Evolutionary conservation across 1,284 basidiomycete genomes (phyloP).

Genomic region (Cryptococcus wingfieldii): DNA sequence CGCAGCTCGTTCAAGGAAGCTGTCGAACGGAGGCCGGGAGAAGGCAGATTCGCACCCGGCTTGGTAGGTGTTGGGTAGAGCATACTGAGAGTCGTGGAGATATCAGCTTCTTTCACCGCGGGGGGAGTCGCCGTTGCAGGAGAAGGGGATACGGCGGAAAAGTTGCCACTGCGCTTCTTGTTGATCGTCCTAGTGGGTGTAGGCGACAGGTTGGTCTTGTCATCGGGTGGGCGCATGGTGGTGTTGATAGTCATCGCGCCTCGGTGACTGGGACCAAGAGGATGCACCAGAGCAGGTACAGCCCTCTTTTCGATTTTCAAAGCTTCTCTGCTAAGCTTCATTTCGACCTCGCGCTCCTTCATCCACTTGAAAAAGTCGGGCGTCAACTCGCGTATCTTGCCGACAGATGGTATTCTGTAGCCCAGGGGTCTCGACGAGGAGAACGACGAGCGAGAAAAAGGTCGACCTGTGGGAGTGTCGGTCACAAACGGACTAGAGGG

Average conservation of each 20-base stretch:
- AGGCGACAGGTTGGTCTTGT: background rate
- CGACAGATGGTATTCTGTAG: constrained; percentile 22
- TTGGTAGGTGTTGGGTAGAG: background rate
- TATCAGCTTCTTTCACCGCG: background rate
- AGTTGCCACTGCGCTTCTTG: background rate
- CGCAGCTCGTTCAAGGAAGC: constrained; percentile 18
- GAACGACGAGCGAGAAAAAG: constrained; percentile 35
- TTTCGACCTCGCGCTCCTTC: constrained; percentile 30
- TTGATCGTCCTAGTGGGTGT: background rate
- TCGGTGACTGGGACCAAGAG: constrained; percentile 12
- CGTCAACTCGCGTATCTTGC: constrained; percentile 31
- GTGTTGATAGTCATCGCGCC: background rate
- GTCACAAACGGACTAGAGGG: constrained; percentile 25
- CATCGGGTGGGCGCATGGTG: background rate
- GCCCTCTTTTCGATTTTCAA: constrained; percentile 3
- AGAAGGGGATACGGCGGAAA: no score
- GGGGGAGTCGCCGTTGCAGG: background rate
- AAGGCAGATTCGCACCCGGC: constrained; percentile 9
- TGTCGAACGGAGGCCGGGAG: constrained; percentile 13
- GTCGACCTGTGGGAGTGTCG: constrained; percentile 24
- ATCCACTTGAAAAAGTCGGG: constrained; percentile 46
- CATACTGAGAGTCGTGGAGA: background rate
- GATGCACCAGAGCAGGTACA: constrained; percentile 7
- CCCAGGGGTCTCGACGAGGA: constrained; percentile 38
- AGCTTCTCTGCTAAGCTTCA: constrained; percentile 12